Base-by-base conservation (phyloP, 108 stramenopile genomes). In the Nitzschia sp. region DNA sequence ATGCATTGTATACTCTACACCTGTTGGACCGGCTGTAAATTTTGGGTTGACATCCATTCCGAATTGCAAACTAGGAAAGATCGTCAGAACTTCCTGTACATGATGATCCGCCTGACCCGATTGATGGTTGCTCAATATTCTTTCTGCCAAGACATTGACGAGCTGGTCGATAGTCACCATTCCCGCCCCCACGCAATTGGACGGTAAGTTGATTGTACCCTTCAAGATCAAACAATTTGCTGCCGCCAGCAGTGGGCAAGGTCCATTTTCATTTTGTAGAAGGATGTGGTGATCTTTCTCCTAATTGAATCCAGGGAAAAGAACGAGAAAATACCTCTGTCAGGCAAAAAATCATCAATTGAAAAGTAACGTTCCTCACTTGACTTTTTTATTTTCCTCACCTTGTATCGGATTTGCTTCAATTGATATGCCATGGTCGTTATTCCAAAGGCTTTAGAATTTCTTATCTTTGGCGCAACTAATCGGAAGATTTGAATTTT, bases 31-130 rank as follows among this genome's bases (percentile, higher is more conserved):
- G 1, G 56, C 61, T 22, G 79, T 87, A 67, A 99, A 99, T 60
- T 85, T 84, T 17, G 96, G 93, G 78, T 99, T 99, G 45, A 99
- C 97, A 57, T 99, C 98, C 83, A 99, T 96, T 11, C 98, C 98
- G 63, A 83, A 83, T 41, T 91, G 90, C 3, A 99, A 80, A 9
- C 65, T 65, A 6, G 98, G 97, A 38, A 98, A 85, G 1, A 96
- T 67, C 31, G 76, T 50, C 28, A 98, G 60, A 15, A 95, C 78
- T 68, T 92, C 91, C 46, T 96, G 65, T 45, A 97, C 69, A 41
- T 80, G 71, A 61, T 86, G 65, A 32, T 71, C 72, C 0, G 17
- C 33, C 15, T 72, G 16, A 13, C 63, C 47, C 22, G 69, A 33
- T 11, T 50, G 9, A 52, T 66, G 35, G 32, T 60, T 74, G 0